Conservation (phyloP, 2,329 filamentous ascomycete genomes). For the Stachybotrys elegans region DNA sequence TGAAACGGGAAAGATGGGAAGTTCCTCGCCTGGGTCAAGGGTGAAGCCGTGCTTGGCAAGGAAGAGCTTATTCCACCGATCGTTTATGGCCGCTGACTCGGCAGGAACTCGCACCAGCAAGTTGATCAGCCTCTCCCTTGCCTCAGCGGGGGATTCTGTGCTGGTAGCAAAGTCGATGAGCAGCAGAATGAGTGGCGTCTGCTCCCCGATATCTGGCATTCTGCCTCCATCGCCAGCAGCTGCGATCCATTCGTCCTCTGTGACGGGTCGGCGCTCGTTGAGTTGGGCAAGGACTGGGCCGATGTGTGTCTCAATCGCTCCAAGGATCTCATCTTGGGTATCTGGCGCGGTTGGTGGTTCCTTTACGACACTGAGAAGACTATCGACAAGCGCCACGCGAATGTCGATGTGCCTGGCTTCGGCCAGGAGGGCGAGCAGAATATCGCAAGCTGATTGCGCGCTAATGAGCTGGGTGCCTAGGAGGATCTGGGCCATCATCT, state of each 20-base stretch:
- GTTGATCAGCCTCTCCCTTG: conserved; percentile 9
- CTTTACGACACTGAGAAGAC: conserved; percentile 18
- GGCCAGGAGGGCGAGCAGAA: conserved; percentile 21
- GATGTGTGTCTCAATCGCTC: conserved; percentile 17
- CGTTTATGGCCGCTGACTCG: conserved; percentile 21
- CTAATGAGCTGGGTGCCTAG: conserved; percentile 21
- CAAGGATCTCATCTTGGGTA: conserved; percentile 16
- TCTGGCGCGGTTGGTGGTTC: conserved; percentile 8
- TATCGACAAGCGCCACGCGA: conserved; percentile 20
- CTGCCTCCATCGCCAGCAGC: background rate
- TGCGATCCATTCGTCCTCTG: conserved; percentile 21
- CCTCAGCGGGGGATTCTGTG: background rate
- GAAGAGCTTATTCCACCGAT: conserved; percentile 26
- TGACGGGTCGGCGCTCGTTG: conserved; percentile 19
- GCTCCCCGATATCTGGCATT: conserved; percentile 9
- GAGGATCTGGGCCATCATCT: conserved; percentile 30
- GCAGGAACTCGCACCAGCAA: conserved; percentile 19
- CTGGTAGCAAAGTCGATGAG: conserved; percentile 9
- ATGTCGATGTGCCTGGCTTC: conserved; percentile 27
- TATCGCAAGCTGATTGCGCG: conserved; percentile 16
- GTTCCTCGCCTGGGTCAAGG: conserved; percentile 10
- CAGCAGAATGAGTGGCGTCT: conserved; percentile 6
- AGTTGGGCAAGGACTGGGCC: conserved; percentile 23
- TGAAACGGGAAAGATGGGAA: conserved; percentile 19
- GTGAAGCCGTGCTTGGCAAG: conserved; percentile 21